These are phyloP conservation scores for Fraxinus latifolia DNA, from an alignment of 305 asterid genomes.

Conservation along the genomic window DNA sequence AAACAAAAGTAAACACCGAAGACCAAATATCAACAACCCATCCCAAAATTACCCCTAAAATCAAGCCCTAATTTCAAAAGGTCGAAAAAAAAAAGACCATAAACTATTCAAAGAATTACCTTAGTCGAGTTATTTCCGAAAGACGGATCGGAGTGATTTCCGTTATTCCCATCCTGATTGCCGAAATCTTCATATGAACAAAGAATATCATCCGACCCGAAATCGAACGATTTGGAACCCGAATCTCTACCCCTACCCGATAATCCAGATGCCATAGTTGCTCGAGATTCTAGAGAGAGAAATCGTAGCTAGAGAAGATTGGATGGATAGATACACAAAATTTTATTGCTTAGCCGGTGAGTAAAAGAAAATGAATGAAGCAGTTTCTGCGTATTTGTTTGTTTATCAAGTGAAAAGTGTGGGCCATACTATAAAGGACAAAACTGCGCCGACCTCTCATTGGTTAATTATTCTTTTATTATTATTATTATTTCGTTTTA, in stretches of 20 bases:
- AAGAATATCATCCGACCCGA: slow-evolving; percentile 78
- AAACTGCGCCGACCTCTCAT: too few relatives aligned
- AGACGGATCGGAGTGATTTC: too few relatives aligned
- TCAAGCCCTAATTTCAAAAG: too few relatives aligned
- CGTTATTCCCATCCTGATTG: slow-evolving; percentile 62
- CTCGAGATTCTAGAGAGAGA: not conserved
- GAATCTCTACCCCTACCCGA: slow-evolving; percentile 51
- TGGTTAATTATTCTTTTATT: too few relatives aligned
- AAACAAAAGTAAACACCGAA: not conserved
- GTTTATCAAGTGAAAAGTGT: not conserved
- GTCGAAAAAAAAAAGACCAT: too few relatives aligned
- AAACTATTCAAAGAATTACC: too few relatives aligned
- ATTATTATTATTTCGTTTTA: too few relatives aligned
- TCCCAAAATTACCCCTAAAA: too few relatives aligned
- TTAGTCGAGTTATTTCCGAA: too few relatives aligned
- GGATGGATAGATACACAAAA: not conserved
- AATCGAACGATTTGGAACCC: slow-evolving; percentile 71
- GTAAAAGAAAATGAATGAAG: not conserved
- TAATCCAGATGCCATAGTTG: slow-evolving; percentile 76
- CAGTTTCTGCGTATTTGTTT: not conserved
- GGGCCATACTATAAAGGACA: not conserved
- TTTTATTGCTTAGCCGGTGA: not conserved
- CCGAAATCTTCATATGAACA: slow-evolving; percentile 76
- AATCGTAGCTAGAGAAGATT: not conserved
- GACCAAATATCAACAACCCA: not conserved